Evolutionary conservation across 1,139 yeast genomes (phyloP).

Genomic region (Yamadazyma buinensis): DNA sequence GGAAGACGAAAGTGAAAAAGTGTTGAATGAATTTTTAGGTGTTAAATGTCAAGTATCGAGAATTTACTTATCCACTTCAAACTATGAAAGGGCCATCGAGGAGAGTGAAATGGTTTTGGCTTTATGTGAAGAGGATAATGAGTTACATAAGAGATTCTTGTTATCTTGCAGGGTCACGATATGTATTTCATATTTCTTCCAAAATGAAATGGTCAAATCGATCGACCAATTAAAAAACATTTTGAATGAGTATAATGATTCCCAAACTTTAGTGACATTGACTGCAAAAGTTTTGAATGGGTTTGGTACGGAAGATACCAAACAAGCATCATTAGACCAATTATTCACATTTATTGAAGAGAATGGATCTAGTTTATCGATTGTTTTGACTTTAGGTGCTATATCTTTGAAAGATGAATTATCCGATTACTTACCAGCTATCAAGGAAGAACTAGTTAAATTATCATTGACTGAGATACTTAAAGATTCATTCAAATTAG

Average conservation of each 20-base stretch:
- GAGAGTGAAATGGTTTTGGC: conserved; percentile 56
- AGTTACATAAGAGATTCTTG: conserved; percentile 14
- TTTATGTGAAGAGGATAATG: conserved; percentile 32
- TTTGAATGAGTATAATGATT: conserved; percentile 43
- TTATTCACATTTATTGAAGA: conserved; percentile 58
- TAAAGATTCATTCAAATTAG: conserved; percentile 48
- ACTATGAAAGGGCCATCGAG: conserved; percentile 58
- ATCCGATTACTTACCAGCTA: conserved; percentile 57
- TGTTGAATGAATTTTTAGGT: conserved; percentile 49
- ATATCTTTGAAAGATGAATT: conserved; percentile 65
- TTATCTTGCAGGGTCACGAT: conserved; percentile 65
- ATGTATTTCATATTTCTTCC: conserved; percentile 68
- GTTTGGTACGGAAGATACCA: conserved; percentile 66
- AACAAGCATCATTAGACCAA: conserved; percentile 77
- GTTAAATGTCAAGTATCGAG: conserved; percentile 69
- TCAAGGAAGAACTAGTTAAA: conserved; percentile 60
- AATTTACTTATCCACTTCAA: conserved; percentile 54
- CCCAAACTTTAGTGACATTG: conserved; percentile 61
- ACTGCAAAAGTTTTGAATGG: conserved; percentile 79
- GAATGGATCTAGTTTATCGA: conserved; percentile 60
- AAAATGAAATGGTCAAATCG: conserved; percentile 58
- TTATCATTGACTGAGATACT: conserved; percentile 47
- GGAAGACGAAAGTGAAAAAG: conserved; percentile 44
- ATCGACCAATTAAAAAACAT: conserved; percentile 64
- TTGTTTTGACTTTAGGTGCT: conserved; percentile 76